Evolutionary conservation across 345 rosid genomes (phyloP), one percentile per base, ranked within the genome.

Genomic region (Boechera divaricarpa): DNA sequence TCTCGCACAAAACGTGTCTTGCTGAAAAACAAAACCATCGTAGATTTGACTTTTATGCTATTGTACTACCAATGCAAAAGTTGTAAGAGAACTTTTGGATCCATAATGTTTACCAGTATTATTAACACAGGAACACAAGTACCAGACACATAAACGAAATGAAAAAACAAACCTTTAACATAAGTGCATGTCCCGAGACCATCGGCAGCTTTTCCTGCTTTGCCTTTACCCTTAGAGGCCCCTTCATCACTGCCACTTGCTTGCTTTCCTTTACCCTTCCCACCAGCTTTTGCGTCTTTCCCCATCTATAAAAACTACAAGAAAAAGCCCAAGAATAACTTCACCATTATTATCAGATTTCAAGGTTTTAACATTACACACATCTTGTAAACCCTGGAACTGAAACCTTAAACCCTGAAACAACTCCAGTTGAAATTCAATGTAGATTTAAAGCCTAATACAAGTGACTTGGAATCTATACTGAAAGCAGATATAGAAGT

Each of bases 171-270:
- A 94, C 98, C 98, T 90, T 92, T 94, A 61, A 94, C 97, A 69
- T 92, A 92, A 21, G 99, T 94, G 86, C 99, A 94, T 32, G 98
- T 94, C 32, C 98, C 96, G 4, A 92, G 98, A 51, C 97, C 98
- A 79, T 94, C 96, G 2, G 88, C 83, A 24, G 88, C 85, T 82
- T 94, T 94, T 39, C 96, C 94, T 11, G 84, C 79, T 85, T 94
- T 94, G 42, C 99, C 99, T 86, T 94, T 94, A 15, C 99, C 99
- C 87, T 92, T 91, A 13, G 98, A 76, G 77, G 83, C 72, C 29
- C 63, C 72, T 57, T 89, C 98, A 49, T 90, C 98, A 68, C 90
- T 81, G 18, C 89, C 90, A 35, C 84, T 92, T 2, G 91, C 84
- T 74, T 88, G 91, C 84, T 94, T 94, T 64, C 90, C 98, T 63